A percentile compares a stretch with the other conserved stretches of the same genome.
Conservation (phyloP, 1,284 basidiomycete species). For the Leccinum griseonigrum region DNA sequence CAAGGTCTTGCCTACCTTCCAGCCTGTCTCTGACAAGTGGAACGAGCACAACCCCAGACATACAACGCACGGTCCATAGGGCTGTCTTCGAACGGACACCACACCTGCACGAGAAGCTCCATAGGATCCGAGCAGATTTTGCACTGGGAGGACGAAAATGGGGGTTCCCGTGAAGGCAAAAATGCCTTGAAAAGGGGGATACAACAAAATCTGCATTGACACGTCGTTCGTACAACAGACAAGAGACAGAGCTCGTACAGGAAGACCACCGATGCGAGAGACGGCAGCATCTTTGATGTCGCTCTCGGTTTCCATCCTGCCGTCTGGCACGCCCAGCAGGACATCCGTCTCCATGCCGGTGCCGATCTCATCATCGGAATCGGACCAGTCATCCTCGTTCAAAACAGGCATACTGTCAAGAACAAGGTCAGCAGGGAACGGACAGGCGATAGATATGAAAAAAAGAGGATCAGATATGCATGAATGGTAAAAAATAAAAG, state of each 20-base stretch:
- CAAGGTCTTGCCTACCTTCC: constrained; percentile 58
- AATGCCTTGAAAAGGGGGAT: constrained; percentile 48
- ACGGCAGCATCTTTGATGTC: constrained; percentile 73
- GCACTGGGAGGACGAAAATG: constrained; percentile 61
- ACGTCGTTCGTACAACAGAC: constrained; percentile 35
- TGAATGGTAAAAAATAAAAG: constrained; percentile 76
- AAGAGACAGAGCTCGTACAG: constrained; percentile 64
- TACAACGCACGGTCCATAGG: constrained; percentile 78
- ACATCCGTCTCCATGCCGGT: constrained; percentile 67
- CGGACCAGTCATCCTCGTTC: constrained; percentile 67
- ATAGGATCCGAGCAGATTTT: constrained; percentile 66
- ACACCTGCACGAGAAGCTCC: constrained; percentile 79
- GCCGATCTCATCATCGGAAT: constrained; percentile 63
- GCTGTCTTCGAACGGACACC: constrained; percentile 83
- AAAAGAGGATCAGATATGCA: constrained; percentile 69
- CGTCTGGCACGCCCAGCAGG: constrained; percentile 75
- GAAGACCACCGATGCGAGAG: constrained; percentile 81
- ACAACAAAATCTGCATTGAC: constrained; percentile 30
- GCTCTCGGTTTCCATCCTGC: constrained; percentile 48
- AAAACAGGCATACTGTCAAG: constrained; percentile 35
- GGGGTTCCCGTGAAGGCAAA: constrained; percentile 51
- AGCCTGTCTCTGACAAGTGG: constrained; percentile 65
- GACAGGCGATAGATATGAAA: constrained; percentile 10
- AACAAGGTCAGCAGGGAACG: constrained; percentile 21
- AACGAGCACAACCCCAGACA: constrained; percentile 72